phyloP scores from a whole-genome alignment of 139 green algal genomes.

The Haematococcus lacustris region DNA sequence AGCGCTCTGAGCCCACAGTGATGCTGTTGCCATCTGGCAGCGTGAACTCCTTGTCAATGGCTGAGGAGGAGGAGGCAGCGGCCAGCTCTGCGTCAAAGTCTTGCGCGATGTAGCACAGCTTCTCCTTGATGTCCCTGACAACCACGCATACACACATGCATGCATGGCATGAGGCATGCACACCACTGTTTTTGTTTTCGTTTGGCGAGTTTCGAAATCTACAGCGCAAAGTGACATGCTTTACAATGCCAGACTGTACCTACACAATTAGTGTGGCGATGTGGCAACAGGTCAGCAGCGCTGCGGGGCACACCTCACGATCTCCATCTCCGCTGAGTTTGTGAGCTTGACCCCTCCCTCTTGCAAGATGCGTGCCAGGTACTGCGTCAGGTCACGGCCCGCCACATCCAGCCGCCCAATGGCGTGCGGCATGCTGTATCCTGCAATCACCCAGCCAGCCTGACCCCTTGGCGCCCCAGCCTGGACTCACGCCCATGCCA shows the following conservation, averaged over 20 bases:
- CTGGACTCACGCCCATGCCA: too few species aligned
- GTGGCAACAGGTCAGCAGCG: too few species aligned
- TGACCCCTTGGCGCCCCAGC: too few species aligned
- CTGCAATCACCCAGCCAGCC: too few species aligned
- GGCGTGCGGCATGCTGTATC: conserved; percentile 88
- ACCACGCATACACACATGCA: too few species aligned
- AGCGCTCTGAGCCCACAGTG: conserved; percentile 24
- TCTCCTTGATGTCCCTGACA: conserved; percentile 98
- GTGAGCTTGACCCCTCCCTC: conserved; percentile 88
- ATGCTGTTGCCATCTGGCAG: conserved; percentile 27
- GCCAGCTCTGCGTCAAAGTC: conserved; percentile 90
- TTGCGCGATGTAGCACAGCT: conserved; percentile 88
- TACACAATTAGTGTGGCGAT: too few species aligned
- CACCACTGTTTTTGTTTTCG: too few species aligned
- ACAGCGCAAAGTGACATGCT: too few species aligned
- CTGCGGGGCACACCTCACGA: conserved; percentile 72
- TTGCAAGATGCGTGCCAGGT: conserved; percentile 74
- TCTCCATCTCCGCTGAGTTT: conserved; percentile 86
- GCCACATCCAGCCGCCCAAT: conserved; percentile 87
- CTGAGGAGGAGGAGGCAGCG: conserved; percentile 53
- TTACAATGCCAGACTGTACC: too few species aligned
- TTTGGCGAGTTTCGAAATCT: too few species aligned
- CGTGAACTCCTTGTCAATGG: conserved; percentile 77
- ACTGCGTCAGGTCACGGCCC: conserved; percentile 87
- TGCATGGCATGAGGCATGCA: too few species aligned